phyloP scores from a whole-genome alignment of 2,329 filamentous ascomycete species.

The Ophiostoma tasmaniense region DNA sequence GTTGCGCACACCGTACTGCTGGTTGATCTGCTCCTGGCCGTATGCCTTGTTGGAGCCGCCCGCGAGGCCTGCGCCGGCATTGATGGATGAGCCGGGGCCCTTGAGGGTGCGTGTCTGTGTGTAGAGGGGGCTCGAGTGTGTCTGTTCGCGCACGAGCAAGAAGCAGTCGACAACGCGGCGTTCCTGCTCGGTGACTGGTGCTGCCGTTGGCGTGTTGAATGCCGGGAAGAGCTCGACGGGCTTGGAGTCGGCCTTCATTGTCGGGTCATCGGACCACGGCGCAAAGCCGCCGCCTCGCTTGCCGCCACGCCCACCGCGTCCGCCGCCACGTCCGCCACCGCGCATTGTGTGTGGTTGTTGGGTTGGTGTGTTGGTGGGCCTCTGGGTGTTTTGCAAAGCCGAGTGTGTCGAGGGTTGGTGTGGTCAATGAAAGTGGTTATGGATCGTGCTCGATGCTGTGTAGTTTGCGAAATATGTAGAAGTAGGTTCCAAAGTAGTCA shows the following conservation, averaged over 20 bases:
- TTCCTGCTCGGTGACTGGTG: constrained; percentile 37
- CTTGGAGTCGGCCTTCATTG: constrained; percentile 39
- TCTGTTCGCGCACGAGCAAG: constrained; percentile 48
- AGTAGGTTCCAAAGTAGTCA: background rate
- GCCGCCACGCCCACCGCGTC: constrained; percentile 42
- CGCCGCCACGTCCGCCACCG: constrained; percentile 31
- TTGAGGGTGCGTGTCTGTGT: constrained; percentile 42
- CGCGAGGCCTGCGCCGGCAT: constrained; percentile 22
- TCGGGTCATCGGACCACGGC: constrained; percentile 48
- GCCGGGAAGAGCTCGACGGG: constrained; percentile 49
- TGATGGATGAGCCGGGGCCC: constrained; percentile 17
- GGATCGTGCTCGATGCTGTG: no score
- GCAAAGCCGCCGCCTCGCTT: constrained; percentile 32
- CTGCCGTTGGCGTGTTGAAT: constrained; percentile 41
- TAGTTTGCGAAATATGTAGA: background rate
- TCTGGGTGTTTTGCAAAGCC: background rate
- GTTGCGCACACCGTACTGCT: constrained; percentile 46
- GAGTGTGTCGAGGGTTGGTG: background rate
- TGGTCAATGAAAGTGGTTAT: background rate
- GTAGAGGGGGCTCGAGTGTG: constrained; percentile 48
- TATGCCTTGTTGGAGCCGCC: constrained; percentile 33
- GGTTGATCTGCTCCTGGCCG: constrained; percentile 51
- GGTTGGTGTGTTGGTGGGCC: background rate
- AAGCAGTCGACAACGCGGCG: constrained; percentile 41
- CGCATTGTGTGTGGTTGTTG: constrained; percentile 12